Evolutionary conservation across 306 rosid species (phyloP), one percentile per base, ranked within the genome.

Genomic region (Gastrolobium villosum): DNA sequence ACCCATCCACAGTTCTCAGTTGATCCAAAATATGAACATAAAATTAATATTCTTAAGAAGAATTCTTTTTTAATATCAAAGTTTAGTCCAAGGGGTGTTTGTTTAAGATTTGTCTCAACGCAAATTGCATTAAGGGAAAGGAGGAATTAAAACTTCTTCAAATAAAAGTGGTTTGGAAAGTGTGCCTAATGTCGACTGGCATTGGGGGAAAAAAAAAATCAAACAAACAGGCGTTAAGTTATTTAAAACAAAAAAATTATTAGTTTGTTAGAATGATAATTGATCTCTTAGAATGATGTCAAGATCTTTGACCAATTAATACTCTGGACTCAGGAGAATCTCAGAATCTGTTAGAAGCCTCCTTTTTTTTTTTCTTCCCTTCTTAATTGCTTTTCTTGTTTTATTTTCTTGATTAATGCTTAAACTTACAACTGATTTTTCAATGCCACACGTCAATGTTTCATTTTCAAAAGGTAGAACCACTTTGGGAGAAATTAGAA

Each of bases 141-240:
- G n/a, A 26, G 71, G 53, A 65, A 20, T 40, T 40, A 41, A 20
- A 40, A 4, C 4, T 65, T 15, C 26, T 65, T 44, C 10, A 9
- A 44, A 44, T 66, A 26, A 41, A 65, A 10, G 71, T 65, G 10
- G 71, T 20, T 65, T 26, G 53, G 39, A 3, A 43, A 43, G 71
- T 65, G 71, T 65, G 71, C 71, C 71, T 26, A 65, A 65, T 5
- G 1, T 2, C 6, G n/a, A 35, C 6, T 35, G 6, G n/a, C 11
- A 0, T 41, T 65, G n/a, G n/a, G n/a, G 54, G 4, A 32, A 15
- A 26, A 40, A 40, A 10, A 0, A 4, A 4, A 8, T 65, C 70
- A 67, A 65, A 44, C 35, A 20, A 15, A 45, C 6, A 11, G 5
- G 43, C 72, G 3, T 10, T 39, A 63, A 26, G 36, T 41, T 44